Conservation (phyloP, 805 yeast genomes). For the Monosporozyma servazzii region DNA sequence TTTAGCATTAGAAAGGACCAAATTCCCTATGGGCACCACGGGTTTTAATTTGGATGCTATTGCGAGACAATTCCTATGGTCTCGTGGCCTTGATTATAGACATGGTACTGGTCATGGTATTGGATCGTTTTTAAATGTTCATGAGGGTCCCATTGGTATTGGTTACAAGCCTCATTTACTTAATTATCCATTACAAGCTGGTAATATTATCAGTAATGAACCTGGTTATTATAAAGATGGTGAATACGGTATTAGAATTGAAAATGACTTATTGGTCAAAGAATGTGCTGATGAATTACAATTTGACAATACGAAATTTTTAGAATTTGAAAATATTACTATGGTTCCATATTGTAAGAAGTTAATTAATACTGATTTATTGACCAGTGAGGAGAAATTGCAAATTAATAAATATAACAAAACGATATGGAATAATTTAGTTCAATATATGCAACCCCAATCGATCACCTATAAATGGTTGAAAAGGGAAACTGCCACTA, state of each 20-base stretch:
- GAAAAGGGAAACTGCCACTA: slow-evolving; percentile 39
- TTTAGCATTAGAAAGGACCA: slow-evolving; percentile 69
- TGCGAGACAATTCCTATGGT: slow-evolving; percentile 78
- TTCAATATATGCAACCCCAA: slow-evolving; percentile 45
- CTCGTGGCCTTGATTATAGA: slow-evolving; percentile 72
- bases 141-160: slow-evolving; percentile 88
- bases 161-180: slow-evolving; percentile 42
- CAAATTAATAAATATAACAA: slow-evolving; percentile 66
- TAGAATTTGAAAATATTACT: slow-evolving; percentile 76
- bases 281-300: slow-evolving; percentile 32
- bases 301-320: slow-evolving; percentile 48
- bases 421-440: slow-evolving; percentile 44
- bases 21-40: slow-evolving; percentile 67
- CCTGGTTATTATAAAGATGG: slow-evolving; percentile 92
- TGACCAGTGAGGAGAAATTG: slow-evolving; percentile 50
- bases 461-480: slow-evolving; percentile 64
- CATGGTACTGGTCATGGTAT: slow-evolving; percentile 99
- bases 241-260: slow-evolving; percentile 83
- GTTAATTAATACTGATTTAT: slow-evolving; percentile 52
- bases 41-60: slow-evolving; percentile 72
- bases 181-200: slow-evolving; percentile 47
- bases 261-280: slow-evolving; percentile 62
- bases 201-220: slow-evolving; percentile 80
- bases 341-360: slow-evolving; percentile 74
- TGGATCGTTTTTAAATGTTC: slow-evolving; percentile 86